Evolutionary conservation across 106 monocot species (phyloP), one percentile per base, ranked within the genome.

Genomic region (Acorus calamus): DNA sequence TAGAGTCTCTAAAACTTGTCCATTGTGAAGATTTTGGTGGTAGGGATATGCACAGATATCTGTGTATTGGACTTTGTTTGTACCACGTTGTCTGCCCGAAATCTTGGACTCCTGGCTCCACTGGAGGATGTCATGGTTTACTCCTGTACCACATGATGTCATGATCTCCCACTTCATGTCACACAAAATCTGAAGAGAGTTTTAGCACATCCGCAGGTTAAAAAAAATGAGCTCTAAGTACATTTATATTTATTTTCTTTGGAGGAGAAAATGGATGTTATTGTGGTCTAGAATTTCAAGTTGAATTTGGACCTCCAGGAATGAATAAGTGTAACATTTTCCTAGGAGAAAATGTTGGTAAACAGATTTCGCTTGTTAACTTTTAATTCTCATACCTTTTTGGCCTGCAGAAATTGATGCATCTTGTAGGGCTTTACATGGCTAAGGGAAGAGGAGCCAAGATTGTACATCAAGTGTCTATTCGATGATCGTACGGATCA

Each of bases 1-100:
- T 28, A 28, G 28, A 28, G 28, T 28, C 28, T 28, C 28, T 28
- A 28, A 28, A 28, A 28, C 44, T 12, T 49, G 53, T 49, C 8
- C 44, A 42, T 53, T 59, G 67, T 77, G 70, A 53, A 93, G 92
- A 74, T 84, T 50, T 73, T 93, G 76, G 89, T 93, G 42, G 3
- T 86, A 13, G 93, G 93, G 52, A 86, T 93, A 80, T 93, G 93
- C 81, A 93, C 93, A 3, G 89, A 93, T 48, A 62, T 93, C 13
- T 93, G 93, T 64, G 93, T 93, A 48, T 49, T 84, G 57, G 93
- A 93, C 68, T 86, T 93, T 55, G 86, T 79, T 3, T 71, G 79
- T 42, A 77, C 81, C 10, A 66, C 80, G 44, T 66, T 94, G 47
- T 75, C 89, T 8, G 94, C 86, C 49, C 71, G 94, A 69, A 94